Base-by-base conservation (phyloP, 2,329 filamentous ascomycete species). In the Talaromyces funiculosus region DNA sequence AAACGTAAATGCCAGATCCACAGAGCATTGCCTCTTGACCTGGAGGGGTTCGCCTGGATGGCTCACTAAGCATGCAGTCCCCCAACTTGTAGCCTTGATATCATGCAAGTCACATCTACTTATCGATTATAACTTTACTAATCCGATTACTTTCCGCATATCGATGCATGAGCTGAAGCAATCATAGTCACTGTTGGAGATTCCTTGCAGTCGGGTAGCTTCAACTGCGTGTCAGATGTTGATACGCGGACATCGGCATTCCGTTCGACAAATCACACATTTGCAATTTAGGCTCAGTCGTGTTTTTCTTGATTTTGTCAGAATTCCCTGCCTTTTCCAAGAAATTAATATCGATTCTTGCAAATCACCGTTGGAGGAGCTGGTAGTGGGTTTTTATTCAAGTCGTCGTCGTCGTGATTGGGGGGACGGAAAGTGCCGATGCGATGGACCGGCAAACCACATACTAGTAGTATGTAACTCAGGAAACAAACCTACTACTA, bases 221-320 rank as follows among this genome's bases (percentile, higher is more conserved):
- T 24, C n/a, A 7, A 12, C 14, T 35, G 55, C 55, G 55, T 57
- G 55, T 57, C 55, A 57, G 55, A 49, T 43, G 55, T 57, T 57
- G 55, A 57, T 57, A 57, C 42, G 55, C 55, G 54, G 54, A 43
- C 37, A 35, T 18, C 14, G 22, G 29, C 20, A 45, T 57, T 18
- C 40, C 38, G 26, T 18, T 47, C 29, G 42, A 37, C 35, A 45
- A 57, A 38, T 55, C 24, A 22, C 18, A 33, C n/a, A 14, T 22
- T 14, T 8, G n/a, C n/a, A 31, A 51, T 51, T 35, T 22, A 33
- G n/a, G 9, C 4, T 33, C n/a, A 22, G 47, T 14, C 16, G 37
- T 18, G 37, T 38, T 47, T 33, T 51, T 33, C 47, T 16, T 33
- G 29, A 51, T 51, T 47, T 33, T 33, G 3, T 20, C 4, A 14